Conservation (phyloP, 2,329 filamentous ascomycete genomes). For the Aspergillus udagawae region DNA sequence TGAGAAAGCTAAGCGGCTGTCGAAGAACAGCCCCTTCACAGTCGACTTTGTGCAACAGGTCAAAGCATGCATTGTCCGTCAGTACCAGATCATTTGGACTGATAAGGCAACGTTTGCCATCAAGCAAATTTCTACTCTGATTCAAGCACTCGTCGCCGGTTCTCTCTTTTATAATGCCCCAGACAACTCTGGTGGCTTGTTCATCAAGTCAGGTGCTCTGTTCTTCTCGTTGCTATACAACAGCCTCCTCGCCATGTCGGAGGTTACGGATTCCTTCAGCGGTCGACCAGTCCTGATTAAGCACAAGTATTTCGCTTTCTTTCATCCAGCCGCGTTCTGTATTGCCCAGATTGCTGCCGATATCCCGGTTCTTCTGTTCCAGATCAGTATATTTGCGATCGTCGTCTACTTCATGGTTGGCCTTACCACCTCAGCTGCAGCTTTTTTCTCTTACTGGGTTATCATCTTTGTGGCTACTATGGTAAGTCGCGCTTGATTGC, state of each 20-base stretch:
- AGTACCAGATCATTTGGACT: slow-evolving; percentile 63
- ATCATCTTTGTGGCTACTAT: slow-evolving; percentile 51
- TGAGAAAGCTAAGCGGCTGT: slow-evolving; percentile 55
- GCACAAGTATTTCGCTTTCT: slow-evolving; percentile 56
- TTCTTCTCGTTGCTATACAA: slow-evolving; percentile 65
- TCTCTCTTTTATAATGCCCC: slow-evolving; percentile 66
- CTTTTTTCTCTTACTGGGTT: slow-evolving; percentile 62
- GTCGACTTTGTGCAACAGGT: slow-evolving; percentile 55
- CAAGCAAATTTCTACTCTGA: slow-evolving; percentile 56
- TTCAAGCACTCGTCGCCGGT: slow-evolving; percentile 60
- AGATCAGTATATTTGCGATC: slow-evolving; percentile 56
- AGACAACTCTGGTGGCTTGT: slow-evolving; percentile 55
- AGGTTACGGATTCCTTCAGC: slow-evolving; percentile 61
- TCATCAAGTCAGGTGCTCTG: slow-evolving; percentile 60
- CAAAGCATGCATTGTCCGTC: slow-evolving; percentile 53
- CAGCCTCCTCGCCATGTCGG: slow-evolving; percentile 59
- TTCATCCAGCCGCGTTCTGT: slow-evolving; percentile 50
- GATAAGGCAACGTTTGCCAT: slow-evolving; percentile 62
- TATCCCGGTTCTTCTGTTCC: slow-evolving; percentile 55
- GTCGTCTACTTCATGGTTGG: slow-evolving; percentile 63
- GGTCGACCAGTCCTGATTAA: slow-evolving; percentile 58
- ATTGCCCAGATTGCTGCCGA: slow-evolving; percentile 47
- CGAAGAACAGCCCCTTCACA: slow-evolving; percentile 54
- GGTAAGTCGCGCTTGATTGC: slow-evolving; percentile 28
- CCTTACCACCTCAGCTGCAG: slow-evolving; percentile 47